phyloP scores from a whole-genome alignment of 2,329 filamentous ascomycete species.

The Botrytis paeoniae region DNA sequence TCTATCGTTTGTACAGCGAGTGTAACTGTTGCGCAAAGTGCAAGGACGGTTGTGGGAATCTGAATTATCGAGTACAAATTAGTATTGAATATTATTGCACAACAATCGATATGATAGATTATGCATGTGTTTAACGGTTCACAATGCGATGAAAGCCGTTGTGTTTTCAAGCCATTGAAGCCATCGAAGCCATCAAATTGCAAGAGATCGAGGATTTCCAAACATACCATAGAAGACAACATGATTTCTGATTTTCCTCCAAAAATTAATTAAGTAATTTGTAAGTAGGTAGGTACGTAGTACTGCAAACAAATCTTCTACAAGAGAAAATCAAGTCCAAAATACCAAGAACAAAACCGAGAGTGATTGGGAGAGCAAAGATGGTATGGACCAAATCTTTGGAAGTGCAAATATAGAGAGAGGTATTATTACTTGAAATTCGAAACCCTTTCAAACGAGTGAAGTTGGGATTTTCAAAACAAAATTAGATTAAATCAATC shows the following conservation, averaged over 20 bases:
- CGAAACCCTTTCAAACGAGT: background rate
- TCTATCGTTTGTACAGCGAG: constrained; percentile 57
- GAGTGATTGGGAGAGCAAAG: background rate
- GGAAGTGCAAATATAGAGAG: background rate
- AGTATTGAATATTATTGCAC: constrained; percentile 3
- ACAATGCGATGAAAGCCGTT: background rate
- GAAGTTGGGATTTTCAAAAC: background rate
- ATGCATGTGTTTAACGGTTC: background rate
- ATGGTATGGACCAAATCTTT: background rate
- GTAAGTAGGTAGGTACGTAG: background rate
- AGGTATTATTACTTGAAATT: background rate
- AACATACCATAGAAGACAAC: constrained; percentile 9
- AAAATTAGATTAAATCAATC: background rate
- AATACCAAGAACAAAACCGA: background rate
- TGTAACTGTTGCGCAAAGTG: constrained; percentile 41
- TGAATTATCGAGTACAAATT: constrained; percentile 5
- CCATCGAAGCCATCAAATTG: background rate
- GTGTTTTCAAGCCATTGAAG: background rate
- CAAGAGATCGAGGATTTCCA: background rate
- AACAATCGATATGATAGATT: background rate
- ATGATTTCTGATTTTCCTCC: background rate
- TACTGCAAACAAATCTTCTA: background rate
- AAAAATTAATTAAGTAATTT: background rate
- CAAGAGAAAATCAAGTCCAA: background rate
- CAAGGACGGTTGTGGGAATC: constrained; percentile 29